Evolutionary conservation across 306 rosid species (phyloP), one percentile per base, ranked within the genome.

Genomic region (Dryas alaskensis): DNA sequence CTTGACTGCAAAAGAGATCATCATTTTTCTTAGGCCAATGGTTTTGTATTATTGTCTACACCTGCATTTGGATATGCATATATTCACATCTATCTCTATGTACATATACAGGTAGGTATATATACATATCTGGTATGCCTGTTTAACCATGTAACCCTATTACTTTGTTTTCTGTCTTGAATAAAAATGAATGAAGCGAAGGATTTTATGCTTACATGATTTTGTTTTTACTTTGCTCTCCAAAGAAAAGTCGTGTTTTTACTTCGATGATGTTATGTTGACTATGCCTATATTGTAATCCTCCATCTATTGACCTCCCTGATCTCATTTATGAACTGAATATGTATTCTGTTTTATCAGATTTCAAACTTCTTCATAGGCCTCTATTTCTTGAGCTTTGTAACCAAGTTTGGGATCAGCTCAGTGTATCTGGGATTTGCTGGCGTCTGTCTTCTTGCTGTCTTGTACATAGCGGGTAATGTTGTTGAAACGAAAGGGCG

Each of bases 401-500:
- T 94, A n/a, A 91, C 82, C 81, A 94, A 88, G 88, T 91, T 91
- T 17, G 98, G 98, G 12, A 88, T 94, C 83, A 88, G 95, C 88
- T 80, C 81, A 0, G 98, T 94, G 68, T 94, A 94, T 81, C 70
- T 94, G 54, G 98, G 98, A 37, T 94, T 94, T 63, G 52, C 96
- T 2, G 76, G 75, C 42, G 85, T 91, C 62, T 94, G 98, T 73
- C 69, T 83, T 81, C 96, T 94, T 31, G 98, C 97, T 37, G 95
- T 94, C 79, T 10, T 91, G 82, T 94, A 94, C 91, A 80, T 89
- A 81, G 79, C 96, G 3, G 80, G 90, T 68, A 94, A 91, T 12
- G 92, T 94, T 1, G 97, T 94, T 52, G 98, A 94, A 86, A 94
- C 98, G 0, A 94, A 94, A 85, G 98, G 98, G 19, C 86, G 97